Evolutionary conservation across 352 stramenopile species (phyloP), one percentile per base, ranked within the genome.

Genomic region (Phytophthora foliorum): DNA sequence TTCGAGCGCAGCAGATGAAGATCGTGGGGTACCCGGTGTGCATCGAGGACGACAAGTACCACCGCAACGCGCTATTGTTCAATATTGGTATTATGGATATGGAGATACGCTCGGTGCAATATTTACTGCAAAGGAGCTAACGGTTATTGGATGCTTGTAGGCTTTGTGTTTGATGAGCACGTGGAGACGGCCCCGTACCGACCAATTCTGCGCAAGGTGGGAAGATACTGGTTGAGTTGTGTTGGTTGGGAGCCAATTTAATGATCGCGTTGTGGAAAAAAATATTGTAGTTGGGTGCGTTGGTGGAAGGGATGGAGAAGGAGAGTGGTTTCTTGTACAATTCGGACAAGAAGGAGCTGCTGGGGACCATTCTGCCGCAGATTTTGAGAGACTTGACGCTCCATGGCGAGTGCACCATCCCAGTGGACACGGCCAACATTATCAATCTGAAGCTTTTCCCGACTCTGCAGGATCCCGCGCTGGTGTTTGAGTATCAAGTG

Each of bases 41-140:
- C 67, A 96, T 96, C 29, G 88, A 95, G 60, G 89, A 95, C 61
- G 86, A 94, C 79, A 96, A 97, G 72, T 97, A 97, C 75, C 77
- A 94, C 52, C 89, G 91, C 58, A 96, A 96, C 34, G 84, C 88
- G 38, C 78, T 97, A 56, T 79, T 95, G 19, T 97, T 96, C 69
- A 97, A 97, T 66, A 93, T 97, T 54, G 87, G 71, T 78, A 58
- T 24, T 14, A 4, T 10, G 16, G 9, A 45, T 8, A 45, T 41
- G 34, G 10, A 6, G 34, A 10, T 42, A 42, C 17, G 6, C 13
- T 24, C 8, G 19, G 19, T 16, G 4, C 11, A 6, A 13, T 48
- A 22, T 39, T 36, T 48, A 48, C 27, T 39, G 19, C 4, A 41
- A 8, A 10, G 7, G 3, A 16, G 9, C 16, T 65, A 52, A 57